Evolutionary conservation across 1,284 basidiomycete species (phyloP).

Genomic region (Paramarasmius palmivorus): DNA sequence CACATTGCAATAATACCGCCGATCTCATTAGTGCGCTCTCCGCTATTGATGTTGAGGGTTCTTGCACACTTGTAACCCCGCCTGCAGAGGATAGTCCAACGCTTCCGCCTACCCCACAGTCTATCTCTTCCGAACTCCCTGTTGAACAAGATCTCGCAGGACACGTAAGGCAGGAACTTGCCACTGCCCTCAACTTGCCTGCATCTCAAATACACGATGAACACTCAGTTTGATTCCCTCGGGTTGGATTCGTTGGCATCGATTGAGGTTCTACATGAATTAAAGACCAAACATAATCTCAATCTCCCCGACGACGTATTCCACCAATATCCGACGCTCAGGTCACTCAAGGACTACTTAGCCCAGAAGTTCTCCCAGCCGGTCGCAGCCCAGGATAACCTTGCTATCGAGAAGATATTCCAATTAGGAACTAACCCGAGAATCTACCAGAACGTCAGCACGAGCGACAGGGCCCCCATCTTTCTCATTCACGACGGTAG

Average conservation of each 20-base stretch:
- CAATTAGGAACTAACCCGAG: background rate
- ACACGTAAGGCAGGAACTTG: background rate
- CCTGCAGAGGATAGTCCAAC: background rate
- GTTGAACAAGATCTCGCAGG: background rate
- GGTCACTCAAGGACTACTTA: background rate
- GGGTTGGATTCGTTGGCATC: background rate
- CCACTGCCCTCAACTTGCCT: background rate
- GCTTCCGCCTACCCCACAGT: background rate
- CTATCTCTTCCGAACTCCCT: background rate
- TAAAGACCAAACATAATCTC: background rate
- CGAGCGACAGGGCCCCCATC: background rate
- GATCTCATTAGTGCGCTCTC: background rate
- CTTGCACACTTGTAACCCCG: background rate
- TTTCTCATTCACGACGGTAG: slow-evolving; percentile 1
- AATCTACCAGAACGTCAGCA: background rate
- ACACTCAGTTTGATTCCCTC: background rate
- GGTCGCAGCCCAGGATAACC: background rate
- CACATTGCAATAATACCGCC: too few relatives aligned
- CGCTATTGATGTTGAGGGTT: background rate
- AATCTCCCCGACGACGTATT: background rate
- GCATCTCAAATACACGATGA: background rate
- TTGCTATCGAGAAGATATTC: background rate
- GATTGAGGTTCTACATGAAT: background rate
- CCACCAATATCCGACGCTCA: background rate
- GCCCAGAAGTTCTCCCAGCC: background rate